Base-by-base conservation (phyloP, 257 asterid species). In the Hygrophila difformis region DNA sequence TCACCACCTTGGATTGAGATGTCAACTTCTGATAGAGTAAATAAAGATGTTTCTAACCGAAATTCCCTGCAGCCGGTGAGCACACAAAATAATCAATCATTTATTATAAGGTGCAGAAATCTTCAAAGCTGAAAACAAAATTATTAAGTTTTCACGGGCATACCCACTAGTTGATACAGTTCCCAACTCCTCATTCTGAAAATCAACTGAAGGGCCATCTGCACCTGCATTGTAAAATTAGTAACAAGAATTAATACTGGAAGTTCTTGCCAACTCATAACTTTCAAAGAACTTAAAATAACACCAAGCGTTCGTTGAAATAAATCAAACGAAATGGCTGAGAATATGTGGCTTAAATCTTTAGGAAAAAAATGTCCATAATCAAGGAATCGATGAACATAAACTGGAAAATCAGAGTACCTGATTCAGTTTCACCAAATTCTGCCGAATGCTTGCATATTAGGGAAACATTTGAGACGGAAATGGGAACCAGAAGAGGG, bases 401-500 rank as follows among this genome's bases (percentile, higher is more conserved):
- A 22, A 56, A 60, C 3, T 24, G 10, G 49, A 38, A 51, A 12
- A 16, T 18, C 36, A 55, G 46, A 53, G 47, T 76, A 84, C 97
- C 86, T 61, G 84, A 39, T 51, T 57, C 73, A 12, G 61, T 55
- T 56, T 66, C 76, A 56, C 68, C 79, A 44, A 63, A 29, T 37
- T 52, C 59, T 54, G 67, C 53, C 49, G 82, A 70, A 67, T 82
- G 93, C 74, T 82, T 81, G 62, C 96, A 86, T 59, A 82, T 63
- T 50, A 91, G 72, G 44, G 93, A 69, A 64, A 78, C 64, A 54
- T 74, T 71, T 63, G 99, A 74, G 56, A 91, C 52, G 13, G 95
- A 69, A 56, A 91, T 58, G 59, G 96, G 89, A 64, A 91, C 80
- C 77, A 76, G 95, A 64, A 91, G 95, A 51, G 99, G 99, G 68